phyloP scores from a whole-genome alignment of 768 basidiomycete species.

The Arthromyces matolae region DNA sequence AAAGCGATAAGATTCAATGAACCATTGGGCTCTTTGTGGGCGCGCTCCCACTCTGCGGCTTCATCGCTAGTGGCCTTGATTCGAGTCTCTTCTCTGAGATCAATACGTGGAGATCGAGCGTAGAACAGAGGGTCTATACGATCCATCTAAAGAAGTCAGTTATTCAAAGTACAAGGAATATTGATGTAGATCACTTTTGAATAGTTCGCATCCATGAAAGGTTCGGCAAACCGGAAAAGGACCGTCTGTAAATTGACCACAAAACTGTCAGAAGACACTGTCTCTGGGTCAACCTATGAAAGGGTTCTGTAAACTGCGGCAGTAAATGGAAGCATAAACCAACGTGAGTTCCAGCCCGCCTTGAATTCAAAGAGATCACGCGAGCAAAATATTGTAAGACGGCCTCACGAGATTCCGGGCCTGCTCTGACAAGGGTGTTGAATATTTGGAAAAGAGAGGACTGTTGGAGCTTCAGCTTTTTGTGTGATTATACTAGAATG shows the following conservation, averaged over 20 bases:
- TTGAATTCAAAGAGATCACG: conserved; percentile 71
- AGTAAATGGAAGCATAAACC: conserved; percentile 8
- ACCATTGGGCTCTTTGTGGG: conserved; percentile 46
- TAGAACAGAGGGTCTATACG: conserved; percentile 86
- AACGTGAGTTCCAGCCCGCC: conserved; percentile 89
- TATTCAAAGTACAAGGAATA: not conserved
- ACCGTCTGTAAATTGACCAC: conserved; percentile 89
- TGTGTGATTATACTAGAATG: not conserved
- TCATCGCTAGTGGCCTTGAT: conserved; percentile 92
- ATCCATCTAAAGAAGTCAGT: conserved; percentile 58
- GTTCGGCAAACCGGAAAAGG: conserved; percentile 82
- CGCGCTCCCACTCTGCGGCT: conserved; percentile 65
- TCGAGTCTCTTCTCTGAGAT: conserved; percentile 85
- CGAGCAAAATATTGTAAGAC: conserved; percentile 80
- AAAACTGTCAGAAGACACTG: conserved; percentile 88
- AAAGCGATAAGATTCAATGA: conserved; percentile 5
- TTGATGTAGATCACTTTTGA: conserved; percentile 62
- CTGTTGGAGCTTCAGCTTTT: conserved; percentile 18
- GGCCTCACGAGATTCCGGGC: conserved; percentile 72
- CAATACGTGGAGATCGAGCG: conserved; percentile 64
- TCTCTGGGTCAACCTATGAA: conserved; percentile 71
- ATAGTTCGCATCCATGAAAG: conserved; percentile 90
- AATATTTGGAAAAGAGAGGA: conserved; percentile 81
- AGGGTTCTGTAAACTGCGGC: not conserved
- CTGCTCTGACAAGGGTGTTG: conserved; percentile 83